Evolutionary conservation across 306 rosid genomes (phyloP), one percentile per base, ranked within the genome.

Genomic region (Heteromeles arbutifolia): DNA sequence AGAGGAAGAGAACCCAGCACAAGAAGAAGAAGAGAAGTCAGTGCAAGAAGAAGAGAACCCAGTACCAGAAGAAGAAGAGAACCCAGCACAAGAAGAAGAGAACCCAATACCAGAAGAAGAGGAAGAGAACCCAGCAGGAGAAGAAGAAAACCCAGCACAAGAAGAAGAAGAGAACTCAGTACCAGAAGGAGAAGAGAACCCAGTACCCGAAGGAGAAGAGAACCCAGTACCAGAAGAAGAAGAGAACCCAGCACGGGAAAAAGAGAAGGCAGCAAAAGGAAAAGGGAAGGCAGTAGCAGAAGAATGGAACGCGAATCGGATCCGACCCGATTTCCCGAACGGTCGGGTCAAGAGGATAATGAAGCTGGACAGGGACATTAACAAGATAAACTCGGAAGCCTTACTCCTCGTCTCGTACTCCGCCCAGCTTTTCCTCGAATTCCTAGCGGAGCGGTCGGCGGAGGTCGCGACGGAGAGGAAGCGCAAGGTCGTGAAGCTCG

Each of bases 301-400:
- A 58, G 89, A 85, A 62, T 84, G 82, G 66, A 67, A 70, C 37
- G 28, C 26, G 3, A 57, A 24, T 10, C 14, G 69, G 57, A 62
- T 70, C 57, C 76, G 79, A 48, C 81, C 90, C 6, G 92, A 89
- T 15, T 83, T 92, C 22, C 98, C 96, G 24, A 87, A 25, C 53
- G 81, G 89, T 29, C 75, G 97, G 58, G 84, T 96, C 70, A 92
- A 92, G 97, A 92, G 76, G 84, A 92, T 96, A 14, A 90, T 89
- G 90, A 90, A 85, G 84, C 76, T 90, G 0, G 98, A 94, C 72
- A 57, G 75, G 18, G 97, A 88, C 67, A 85, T 96, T 59, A 72
- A 86, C 77, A 84, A 89, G 58, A 84, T 92, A 69, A 96, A 85
- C 75, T 81, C 93, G 54, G 98, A 92, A 81, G 97, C 96, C 17